Percentiles rank a stretch among this genome's conserved stretches.
These are phyloP conservation scores for sorghum (Sorghum bicolor) DNA, from an alignment of 176 grass and related monocot species.

Conservation along the genomic window Sorghum_bicolor_NCBIv3 NC_012879.2:11590001-11590500, in stretches of 20 bases:
- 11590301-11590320: not conserved
- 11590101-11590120: not conserved
- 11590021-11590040: slow-evolving; percentile 58
- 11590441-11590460: not conserved
- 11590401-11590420: not conserved
- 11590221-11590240: not conserved
- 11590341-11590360: too few relatives aligned
- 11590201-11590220: not conserved
- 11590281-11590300: not conserved
- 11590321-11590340: not conserved
- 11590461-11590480: not conserved
- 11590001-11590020: slow-evolving; percentile 27
- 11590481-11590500: not conserved
- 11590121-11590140: not conserved
- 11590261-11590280: not conserved
- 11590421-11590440: not conserved
- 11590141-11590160: too few relatives aligned
- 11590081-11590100: not conserved
- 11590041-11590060: slow-evolving; percentile 35
- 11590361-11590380: too few relatives aligned
- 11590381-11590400: too few relatives aligned
- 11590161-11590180: not conserved
- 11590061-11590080: not conserved
- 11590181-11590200: not conserved
- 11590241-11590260: not conserved